A percentile compares a stretch with the other conserved stretches of the same genome.
These are phyloP conservation scores for Solanum microdontum DNA, from an alignment of 257 asterid genomes.

Conservation along the genomic window DNA sequence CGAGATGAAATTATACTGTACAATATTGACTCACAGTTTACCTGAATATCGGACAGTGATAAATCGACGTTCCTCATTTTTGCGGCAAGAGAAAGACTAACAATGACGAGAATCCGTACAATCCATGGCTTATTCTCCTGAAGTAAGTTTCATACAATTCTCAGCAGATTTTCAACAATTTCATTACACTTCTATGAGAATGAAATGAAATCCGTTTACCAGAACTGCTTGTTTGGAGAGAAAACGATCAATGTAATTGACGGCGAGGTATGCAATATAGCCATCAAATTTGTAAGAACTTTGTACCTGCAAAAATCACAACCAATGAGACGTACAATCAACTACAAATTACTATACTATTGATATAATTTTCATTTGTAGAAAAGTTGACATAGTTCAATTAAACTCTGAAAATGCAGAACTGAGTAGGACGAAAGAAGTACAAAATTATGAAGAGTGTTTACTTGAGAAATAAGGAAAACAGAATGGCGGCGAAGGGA, in stretches of 20 bases:
- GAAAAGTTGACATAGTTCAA: neutral
- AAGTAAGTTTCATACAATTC: neutral
- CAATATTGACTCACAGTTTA: neutral
- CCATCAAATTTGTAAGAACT: conserved; percentile 25
- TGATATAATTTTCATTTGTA: neutral
- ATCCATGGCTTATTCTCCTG: conserved; percentile 45
- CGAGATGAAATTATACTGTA: neutral
- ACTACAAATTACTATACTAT: neutral
- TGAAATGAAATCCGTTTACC: conserved; percentile 14
- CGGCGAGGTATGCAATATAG: conserved; percentile 37
- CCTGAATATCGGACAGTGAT: conserved; percentile 34
- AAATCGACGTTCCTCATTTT: conserved; percentile 38
- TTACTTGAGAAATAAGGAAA: conserved; percentile 33
- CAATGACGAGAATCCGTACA: conserved; percentile 33
- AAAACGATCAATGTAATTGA: conserved; percentile 55
- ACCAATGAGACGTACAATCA: neutral
- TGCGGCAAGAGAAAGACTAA: conserved; percentile 50
- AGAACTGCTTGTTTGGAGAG: conserved; percentile 29
- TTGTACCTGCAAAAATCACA: conserved; percentile 24
- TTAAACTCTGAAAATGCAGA: neutral
- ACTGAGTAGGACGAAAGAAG: neutral
- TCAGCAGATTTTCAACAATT: neutral
- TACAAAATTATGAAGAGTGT: neutral
- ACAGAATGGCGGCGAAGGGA: conserved; percentile 34
- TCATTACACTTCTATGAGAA: neutral